Evolutionary conservation across 1,284 basidiomycete species (phyloP), one percentile per base, ranked within the genome.

Genomic region (Cryptococcus depauperatus): DNA sequence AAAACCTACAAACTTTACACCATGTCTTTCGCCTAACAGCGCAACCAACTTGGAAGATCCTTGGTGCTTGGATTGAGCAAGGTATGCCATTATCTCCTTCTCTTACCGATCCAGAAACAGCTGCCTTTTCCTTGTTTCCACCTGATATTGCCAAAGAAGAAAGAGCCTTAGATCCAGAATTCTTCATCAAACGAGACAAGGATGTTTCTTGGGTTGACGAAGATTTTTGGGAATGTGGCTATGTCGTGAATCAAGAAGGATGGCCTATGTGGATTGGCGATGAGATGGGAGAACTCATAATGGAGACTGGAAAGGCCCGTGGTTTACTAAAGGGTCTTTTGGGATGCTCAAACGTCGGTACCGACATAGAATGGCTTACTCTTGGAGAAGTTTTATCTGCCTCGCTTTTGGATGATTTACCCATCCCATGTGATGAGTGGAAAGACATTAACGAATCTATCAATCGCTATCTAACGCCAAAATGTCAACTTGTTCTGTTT

Each of bases 151-250:
- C n/a, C n/a, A 56, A 56, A 13, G 41, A 73, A 64, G 57, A 72
- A 59, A 66, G 73, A 19, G 66, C 81, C 1, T 78, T 85, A 14
- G 79, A 81, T 11, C 35, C 48, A 6, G 87, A 91, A 60, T 88
- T 88, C 69, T 89, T 87, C 66, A 78, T 90, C 43, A 79, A 84
- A 56, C 54, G 79, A 75, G 58, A 85, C 76, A 61, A 80, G 76
- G 50, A 73, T 80, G 52, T 77, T 71, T n/a, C 65, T 79, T 51
- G 67, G 80, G 57, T 81, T 79, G 66, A 83, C 78, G 5, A 71
- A 33, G 84, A 88, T 51, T 88, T 88, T 59, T 90, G 87, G 86
- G 73, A 76, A 29, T 79, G 82, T 28, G 84, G 82, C 0, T 88
- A 82, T 63, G 71, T 74, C 2, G 64, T 85, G 42, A 70, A 79